A percentile compares a stretch with the other conserved stretches of the same genome.
Evolutionary conservation across 495 filamentous ascomycete species (phyloP).

Genomic region (Delitschia confertaspora): DNA sequence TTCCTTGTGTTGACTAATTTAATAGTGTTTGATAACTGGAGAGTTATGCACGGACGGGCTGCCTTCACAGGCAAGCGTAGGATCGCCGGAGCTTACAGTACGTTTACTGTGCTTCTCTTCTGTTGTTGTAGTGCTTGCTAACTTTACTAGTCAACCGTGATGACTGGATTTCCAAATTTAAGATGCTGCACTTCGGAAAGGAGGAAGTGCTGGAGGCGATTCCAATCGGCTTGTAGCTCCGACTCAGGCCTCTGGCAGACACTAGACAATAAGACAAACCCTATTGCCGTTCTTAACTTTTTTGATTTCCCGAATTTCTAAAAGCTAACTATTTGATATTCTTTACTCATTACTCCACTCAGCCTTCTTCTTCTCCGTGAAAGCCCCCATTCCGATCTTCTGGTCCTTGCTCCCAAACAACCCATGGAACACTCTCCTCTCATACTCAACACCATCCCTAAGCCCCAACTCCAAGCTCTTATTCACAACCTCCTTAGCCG

Average conservation of each 20-base stretch:
- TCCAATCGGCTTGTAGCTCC: slow-evolving; percentile 24
- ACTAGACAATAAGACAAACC: too few relatives aligned
- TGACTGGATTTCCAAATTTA: slow-evolving; percentile 72
- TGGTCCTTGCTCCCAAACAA: slow-evolving; percentile 92
- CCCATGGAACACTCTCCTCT: slow-evolving; percentile 83
- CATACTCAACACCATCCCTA: slow-evolving; percentile 86
- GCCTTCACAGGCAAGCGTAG: slow-evolving; percentile 74
- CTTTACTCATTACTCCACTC: slow-evolving; percentile 76
- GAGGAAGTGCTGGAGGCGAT: slow-evolving; percentile 42
- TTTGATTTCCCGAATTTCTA: too few relatives aligned
- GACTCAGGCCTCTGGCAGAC: too few relatives aligned
- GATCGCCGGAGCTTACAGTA: slow-evolving; percentile 84
- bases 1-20: neutral
- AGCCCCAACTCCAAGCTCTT: slow-evolving; percentile 86
- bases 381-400: slow-evolving; percentile 95
- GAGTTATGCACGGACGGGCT: slow-evolving; percentile 76
- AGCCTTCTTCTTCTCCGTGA: slow-evolving; percentile 87
- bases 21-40: slow-evolving; percentile 97
- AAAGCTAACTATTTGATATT: neutral
- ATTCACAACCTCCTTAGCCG: slow-evolving; percentile 96
- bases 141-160: slow-evolving; percentile 63
- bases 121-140: slow-evolving; percentile 10
- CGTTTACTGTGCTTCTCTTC: slow-evolving; percentile 32
- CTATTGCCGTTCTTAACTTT: too few relatives aligned
- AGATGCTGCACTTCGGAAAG: slow-evolving; percentile 56